A percentile compares a stretch with the other conserved stretches of the same genome.
Evolutionary conservation across 371 early-diverging fungal genomes (phyloP).

Genomic region (Entomophthora muscae): DNA sequence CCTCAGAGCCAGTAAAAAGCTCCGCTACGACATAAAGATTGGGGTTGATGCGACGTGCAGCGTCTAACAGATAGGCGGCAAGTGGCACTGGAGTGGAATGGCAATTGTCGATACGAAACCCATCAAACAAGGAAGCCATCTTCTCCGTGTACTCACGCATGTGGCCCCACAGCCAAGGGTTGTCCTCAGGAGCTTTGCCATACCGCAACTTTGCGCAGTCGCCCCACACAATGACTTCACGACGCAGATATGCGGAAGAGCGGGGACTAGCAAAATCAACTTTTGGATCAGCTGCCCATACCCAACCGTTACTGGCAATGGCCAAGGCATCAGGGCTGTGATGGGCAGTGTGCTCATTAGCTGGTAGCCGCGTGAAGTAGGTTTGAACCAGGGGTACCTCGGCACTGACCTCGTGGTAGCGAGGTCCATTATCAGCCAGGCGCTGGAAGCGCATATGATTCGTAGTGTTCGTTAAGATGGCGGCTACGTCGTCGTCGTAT

Average conservation of each 20-base stretch:
- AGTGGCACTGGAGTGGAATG: slow-evolving; percentile 93
- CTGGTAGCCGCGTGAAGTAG: slow-evolving; percentile 67
- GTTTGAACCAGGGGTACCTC: slow-evolving; percentile 68
- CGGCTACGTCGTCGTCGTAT: slow-evolving; percentile 57
- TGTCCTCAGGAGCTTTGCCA: slow-evolving; percentile 63
- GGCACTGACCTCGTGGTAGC: slow-evolving; percentile 25
- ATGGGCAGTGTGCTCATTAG: slow-evolving; percentile 17
- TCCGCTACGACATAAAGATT: slow-evolving; percentile 92
- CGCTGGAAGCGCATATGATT: slow-evolving; percentile 70
- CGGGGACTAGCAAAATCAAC: slow-evolving; percentile 75
- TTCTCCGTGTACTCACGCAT: slow-evolving; percentile 71
- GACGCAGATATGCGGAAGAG: slow-evolving; percentile 72
- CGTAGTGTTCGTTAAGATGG: slow-evolving; percentile 51
- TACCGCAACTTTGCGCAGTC: slow-evolving; percentile 96
- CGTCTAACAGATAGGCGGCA: slow-evolving; percentile 78
- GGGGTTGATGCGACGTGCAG: slow-evolving; percentile 66
- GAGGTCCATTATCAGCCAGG: slow-evolving; percentile 51
- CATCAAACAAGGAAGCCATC: slow-evolving; percentile 80
- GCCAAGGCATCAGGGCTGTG: slow-evolving; percentile 38
- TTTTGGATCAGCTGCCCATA: slow-evolving; percentile 92
- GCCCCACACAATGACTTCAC: slow-evolving; percentile 94
- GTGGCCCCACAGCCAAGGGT: slow-evolving; percentile 91
- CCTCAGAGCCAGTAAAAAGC: slow-evolving; percentile 88
- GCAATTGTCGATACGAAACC: slow-evolving; percentile 95
- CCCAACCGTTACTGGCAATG: slow-evolving; percentile 95